Base-by-base conservation (phyloP, 805 yeast genomes). In the Vanderwaltozyma yarrowii region DNA sequence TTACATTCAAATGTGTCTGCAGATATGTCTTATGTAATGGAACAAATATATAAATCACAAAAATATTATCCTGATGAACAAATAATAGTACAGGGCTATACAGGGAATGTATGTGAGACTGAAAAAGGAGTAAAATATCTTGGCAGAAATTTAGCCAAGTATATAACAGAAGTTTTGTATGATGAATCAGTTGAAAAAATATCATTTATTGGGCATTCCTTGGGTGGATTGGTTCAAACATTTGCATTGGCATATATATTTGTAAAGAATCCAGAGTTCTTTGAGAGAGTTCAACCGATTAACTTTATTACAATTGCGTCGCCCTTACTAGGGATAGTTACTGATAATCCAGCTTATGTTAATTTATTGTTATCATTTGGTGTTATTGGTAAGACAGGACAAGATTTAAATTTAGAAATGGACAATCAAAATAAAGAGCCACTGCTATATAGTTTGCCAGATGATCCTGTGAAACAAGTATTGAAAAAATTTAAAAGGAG, bases 361-460 rank as follows among this genome's bases (percentile, higher is more conserved):
- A 79, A 80, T 46, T 56, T 80, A 19, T 78, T 83, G 1, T 60
- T 83, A 13, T 73, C 74, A 53, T 76, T 80, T 30, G 94, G 94
- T 0, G 68, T 80, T 15, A 83, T 80, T 12, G 94, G 94, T 1
- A 76, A 73, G 50, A 79, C 94, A 0, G 94, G 94, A 1, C 82
- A 76, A 52, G 94, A 83, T 54, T 59, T 83, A 42, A 82, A 86
- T 1, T 61, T 83, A 29, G 69, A 70, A 41, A 46, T 39, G n/a
- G 61, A 59, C 29, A 39, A 62, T 2, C 72, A 68, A 28, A 55
- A 60, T 13, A 67, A 64, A 28, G 58, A 52, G 38, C 87, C 92
- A 0, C 55, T 83, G 26, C 58, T 83, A 15, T 65, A 73, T 35
- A 51, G 78, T 18, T 59, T 83, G 13, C 84, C 94, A 0, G 69